A percentile compares a stretch with the other conserved stretches of the same genome.
Conservation (phyloP, 2,329 filamentous ascomycete species). For the Septoria petroselini region DNA sequence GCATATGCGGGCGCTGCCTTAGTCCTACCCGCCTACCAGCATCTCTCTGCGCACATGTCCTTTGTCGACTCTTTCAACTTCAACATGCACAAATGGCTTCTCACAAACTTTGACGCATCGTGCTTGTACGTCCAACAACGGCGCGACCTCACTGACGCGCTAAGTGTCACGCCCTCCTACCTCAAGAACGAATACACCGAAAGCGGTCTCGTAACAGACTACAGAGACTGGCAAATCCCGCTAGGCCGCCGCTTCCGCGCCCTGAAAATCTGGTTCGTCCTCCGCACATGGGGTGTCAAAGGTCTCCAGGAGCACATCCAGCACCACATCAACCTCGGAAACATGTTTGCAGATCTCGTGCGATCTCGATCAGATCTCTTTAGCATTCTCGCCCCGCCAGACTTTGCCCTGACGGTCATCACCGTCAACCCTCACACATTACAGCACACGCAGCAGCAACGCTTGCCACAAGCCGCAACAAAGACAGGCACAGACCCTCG, state of each 20-base stretch:
- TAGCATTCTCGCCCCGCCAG: slow-evolving; percentile 67
- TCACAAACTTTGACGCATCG: slow-evolving; percentile 86
- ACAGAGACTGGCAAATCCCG: slow-evolving; percentile 95
- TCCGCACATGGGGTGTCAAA: slow-evolving; percentile 74
- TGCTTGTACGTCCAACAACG: slow-evolving; percentile 76
- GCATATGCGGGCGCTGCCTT: slow-evolving; percentile 88
- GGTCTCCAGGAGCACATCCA: slow-evolving; percentile 73
- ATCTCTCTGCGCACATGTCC: slow-evolving; percentile 59
- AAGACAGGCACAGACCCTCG: slow-evolving; percentile 26
- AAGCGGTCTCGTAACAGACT: slow-evolving; percentile 83
- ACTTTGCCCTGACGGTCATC: slow-evolving; percentile 77
- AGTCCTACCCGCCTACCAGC: slow-evolving; percentile 74
- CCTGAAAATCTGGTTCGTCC: slow-evolving; percentile 92
- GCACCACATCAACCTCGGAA: slow-evolving; percentile 65
- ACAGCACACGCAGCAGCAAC: slow-evolving; percentile 36
- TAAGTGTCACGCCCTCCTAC: slow-evolving; percentile 77
- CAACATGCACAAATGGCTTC: slow-evolving; percentile 97
- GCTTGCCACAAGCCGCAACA: too few relatives aligned
- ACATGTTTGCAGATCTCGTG: slow-evolving; percentile 64
- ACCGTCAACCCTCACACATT: slow-evolving; percentile 53
- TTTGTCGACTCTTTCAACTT: slow-evolving; percentile 85
- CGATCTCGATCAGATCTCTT: slow-evolving; percentile 65
- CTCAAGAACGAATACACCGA: slow-evolving; percentile 79
- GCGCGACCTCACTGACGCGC: slow-evolving; percentile 70
- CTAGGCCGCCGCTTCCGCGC: slow-evolving; percentile 83